Evolutionary conservation across 768 basidiomycete species (phyloP), one percentile per base, ranked within the genome.

Genomic region (Calvatia gigantea): DNA sequence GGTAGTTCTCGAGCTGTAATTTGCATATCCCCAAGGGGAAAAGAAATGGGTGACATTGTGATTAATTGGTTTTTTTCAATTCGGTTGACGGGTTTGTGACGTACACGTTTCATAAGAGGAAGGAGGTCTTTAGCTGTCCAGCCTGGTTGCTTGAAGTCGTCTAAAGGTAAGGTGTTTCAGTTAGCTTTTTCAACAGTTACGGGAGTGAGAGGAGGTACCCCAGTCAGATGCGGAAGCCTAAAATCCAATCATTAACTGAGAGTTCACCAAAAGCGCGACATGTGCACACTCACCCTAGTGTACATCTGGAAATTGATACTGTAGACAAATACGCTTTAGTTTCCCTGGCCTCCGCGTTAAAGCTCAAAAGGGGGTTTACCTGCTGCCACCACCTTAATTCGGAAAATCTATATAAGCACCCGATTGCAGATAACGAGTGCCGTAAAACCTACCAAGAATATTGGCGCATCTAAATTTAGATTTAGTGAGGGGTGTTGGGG

Each of bases 301-400:
- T 86, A 86, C 85, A 87, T 86, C 79, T 83, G 85, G 79, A 87
- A 88, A 68, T 88, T 88, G 73, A 87, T 87, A 63, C 84, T 85
- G 58, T 54, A 33, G 58, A 27, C n/a, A 9, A 8, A n/a, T 23
- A 46, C 31, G 17, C 54, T 17, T 43, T 12, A 48, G 29, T 28
- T 31, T 9, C 11, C 5, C 5, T 38, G 31, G 35, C n/a, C n/a
- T n/a, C 25, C n/a, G 11, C 23, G n/a, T n/a, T n/a, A n/a, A 23
- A 15, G 51, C 6, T 19, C 15, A 48, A 23, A n/a, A 12, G 14
- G 23, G 12, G 19, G 62, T 66, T 56, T 58, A 80, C 80, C 80
- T 82, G 68, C 81, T 81, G 37, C 81, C 82, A 53, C 81, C 79
- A 56, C 79, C 80, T 79, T 54, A 43, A 48, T 12, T 9, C 28